phyloP scores from a whole-genome alignment of 805 yeast genomes.

The Jamesozyma jinghongensis region DNA sequence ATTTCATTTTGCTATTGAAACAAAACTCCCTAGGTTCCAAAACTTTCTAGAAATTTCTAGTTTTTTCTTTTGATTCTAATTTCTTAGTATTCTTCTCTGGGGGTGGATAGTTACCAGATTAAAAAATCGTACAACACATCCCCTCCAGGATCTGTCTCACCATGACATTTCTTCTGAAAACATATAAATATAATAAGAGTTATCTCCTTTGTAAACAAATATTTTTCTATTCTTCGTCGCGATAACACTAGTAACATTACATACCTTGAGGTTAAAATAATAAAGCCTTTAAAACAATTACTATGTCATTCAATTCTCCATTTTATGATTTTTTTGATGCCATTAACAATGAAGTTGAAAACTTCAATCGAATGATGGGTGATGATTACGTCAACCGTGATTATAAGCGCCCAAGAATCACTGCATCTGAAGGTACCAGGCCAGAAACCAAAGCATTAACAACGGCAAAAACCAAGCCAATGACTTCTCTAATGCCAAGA shows the following conservation, averaged over 20 bases:
- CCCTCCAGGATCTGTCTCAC: no score
- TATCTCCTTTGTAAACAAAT: no score
- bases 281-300: neutral
- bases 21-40: no score
- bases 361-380: constrained; percentile 31
- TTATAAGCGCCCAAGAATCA: constrained; percentile 15
- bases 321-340: constrained; percentile 37
- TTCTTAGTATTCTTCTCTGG: no score
- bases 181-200: no score
- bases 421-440: constrained; percentile 6
- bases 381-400: constrained; percentile 17
- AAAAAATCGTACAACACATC: no score
- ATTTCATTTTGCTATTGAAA: no score
- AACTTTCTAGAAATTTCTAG: no score
- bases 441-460: constrained; percentile 5
- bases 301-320: constrained; percentile 34
- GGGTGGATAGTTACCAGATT: no score
- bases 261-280: neutral
- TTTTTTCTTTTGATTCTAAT: no score
- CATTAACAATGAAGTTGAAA: constrained; percentile 35
- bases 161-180: no score
- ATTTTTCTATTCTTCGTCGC: no score
- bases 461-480: neutral
- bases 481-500: neutral
- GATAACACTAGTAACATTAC: neutral